Evolutionary conservation across 2,329 filamentous ascomycete genomes (phyloP).

Genomic region (Aulographum hederae): DNA sequence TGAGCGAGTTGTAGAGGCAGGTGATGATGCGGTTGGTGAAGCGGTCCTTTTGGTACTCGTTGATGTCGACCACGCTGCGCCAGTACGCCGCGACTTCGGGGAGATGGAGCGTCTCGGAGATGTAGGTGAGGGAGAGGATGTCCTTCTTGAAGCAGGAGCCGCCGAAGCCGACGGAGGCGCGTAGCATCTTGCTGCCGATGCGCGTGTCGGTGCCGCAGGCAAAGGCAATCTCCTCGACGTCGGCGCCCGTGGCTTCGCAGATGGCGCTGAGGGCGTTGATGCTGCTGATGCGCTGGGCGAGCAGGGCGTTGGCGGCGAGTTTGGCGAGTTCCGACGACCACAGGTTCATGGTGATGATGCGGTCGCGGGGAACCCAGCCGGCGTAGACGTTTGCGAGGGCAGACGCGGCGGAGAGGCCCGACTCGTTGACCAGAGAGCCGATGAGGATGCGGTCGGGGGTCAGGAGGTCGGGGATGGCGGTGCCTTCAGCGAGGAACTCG

Average conservation of each 20-base stretch:
- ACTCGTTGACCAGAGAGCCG: slow-evolving; percentile 43
- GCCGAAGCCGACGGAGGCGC: slow-evolving; percentile 60
- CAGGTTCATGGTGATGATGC: slow-evolving; percentile 54
- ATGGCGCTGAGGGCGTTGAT: slow-evolving; percentile 71
- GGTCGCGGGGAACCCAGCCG: slow-evolving; percentile 47
- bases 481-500: slow-evolving; percentile 65
- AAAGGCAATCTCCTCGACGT: slow-evolving; percentile 53
- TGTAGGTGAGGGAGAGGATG: slow-evolving; percentile 53
- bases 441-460: slow-evolving; percentile 59
- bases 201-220: slow-evolving; percentile 52
- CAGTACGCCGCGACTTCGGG: slow-evolving; percentile 60
- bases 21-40: slow-evolving; percentile 49
- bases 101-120: slow-evolving; percentile 51
- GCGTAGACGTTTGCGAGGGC: slow-evolving; percentile 48
- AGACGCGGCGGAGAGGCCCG: slow-evolving; percentile 43
- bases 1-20: slow-evolving; percentile 49
- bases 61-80: slow-evolving; percentile 56
- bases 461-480: slow-evolving; percentile 53
- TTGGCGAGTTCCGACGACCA: slow-evolving; percentile 69
- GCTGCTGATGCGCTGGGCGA: slow-evolving; percentile 63
- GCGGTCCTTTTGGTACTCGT: slow-evolving; percentile 53
- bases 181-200: slow-evolving; percentile 56
- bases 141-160: slow-evolving; percentile 74
- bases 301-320: slow-evolving; percentile 61
- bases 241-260: slow-evolving; percentile 58